Evolutionary conservation across 495 filamentous ascomycete genomes (phyloP).

Genomic region (Xylaria grammica): DNA sequence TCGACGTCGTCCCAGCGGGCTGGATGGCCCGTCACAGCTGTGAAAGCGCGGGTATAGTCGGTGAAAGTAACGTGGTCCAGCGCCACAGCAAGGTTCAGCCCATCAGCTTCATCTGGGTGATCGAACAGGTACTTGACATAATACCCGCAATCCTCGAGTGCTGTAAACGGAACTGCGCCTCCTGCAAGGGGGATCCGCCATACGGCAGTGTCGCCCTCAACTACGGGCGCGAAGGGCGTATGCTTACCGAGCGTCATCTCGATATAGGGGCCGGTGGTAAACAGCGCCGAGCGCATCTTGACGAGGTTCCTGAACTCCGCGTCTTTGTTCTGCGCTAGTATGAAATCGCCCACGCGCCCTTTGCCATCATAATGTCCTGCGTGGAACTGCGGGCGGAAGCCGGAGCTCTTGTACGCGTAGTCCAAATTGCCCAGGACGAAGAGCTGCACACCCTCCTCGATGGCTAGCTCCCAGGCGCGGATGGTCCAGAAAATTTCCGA

Average conservation of each 20-base stretch:
- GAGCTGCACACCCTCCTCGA: constrained; percentile 54
- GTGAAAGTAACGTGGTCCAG: constrained; percentile 52
- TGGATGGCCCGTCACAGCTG: constrained; percentile 57
- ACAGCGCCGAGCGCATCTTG: constrained; percentile 53
- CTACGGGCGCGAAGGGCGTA: constrained; percentile 43
- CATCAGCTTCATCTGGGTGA: constrained; percentile 49
- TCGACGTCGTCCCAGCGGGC: constrained; percentile 51
- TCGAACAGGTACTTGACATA: constrained; percentile 66
- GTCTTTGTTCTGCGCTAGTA: constrained; percentile 45
- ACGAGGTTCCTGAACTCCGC: constrained; percentile 16
- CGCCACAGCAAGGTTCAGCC: constrained; percentile 57
- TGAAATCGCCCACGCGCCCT: constrained; percentile 58
- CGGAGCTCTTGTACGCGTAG: constrained; percentile 51
- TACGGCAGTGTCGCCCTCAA: constrained; percentile 47
- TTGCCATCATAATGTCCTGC: constrained; percentile 62
- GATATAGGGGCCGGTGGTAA: constrained; percentile 61
- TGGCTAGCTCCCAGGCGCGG: constrained; percentile 59
- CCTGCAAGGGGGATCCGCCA: constrained; percentile 52
- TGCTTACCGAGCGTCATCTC: constrained; percentile 49
- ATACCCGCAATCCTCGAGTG: constrained; percentile 57
- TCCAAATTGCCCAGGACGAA: constrained; percentile 60
- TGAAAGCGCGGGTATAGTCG: constrained; percentile 57
- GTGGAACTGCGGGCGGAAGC: constrained; percentile 51
- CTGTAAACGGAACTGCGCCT: constrained; percentile 51
- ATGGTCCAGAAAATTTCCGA: constrained; percentile 61